Evolutionary conservation across 116 monocot species (phyloP).

Genomic region (Dioscorea cayenensis): DNA sequence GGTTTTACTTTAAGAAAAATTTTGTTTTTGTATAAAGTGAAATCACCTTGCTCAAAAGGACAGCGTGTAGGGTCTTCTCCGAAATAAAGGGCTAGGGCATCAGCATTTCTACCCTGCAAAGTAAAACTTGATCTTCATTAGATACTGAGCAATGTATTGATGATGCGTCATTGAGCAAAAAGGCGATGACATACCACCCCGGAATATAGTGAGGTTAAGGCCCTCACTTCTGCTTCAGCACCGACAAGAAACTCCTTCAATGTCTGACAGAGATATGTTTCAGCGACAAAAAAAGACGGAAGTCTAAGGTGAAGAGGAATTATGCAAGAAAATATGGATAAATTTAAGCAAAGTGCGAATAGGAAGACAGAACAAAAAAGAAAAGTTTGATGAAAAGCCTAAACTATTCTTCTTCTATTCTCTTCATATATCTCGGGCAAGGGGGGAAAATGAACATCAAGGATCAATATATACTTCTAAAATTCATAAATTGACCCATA

Average conservation of each 20-base stretch:
- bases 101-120: constrained; percentile 51
- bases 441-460: too few relatives aligned
- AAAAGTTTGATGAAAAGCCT: too few relatives aligned
- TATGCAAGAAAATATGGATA: neutral
- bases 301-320: neutral
- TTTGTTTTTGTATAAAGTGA: neutral
- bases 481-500: too few relatives aligned
- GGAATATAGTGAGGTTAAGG: constrained; percentile 74
- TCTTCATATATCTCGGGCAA: too few relatives aligned
- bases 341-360: too few relatives aligned
- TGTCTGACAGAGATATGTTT: constrained; percentile 34
- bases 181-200: constrained; percentile 56
- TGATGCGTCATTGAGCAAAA: neutral
- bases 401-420: too few relatives aligned
- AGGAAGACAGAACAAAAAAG: too few relatives aligned
- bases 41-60: constrained; percentile 66
- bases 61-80: constrained; percentile 65
- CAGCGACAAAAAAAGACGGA: neutral
- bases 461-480: too few relatives aligned
- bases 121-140: neutral
- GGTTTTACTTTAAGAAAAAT: too few relatives aligned
- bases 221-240: constrained; percentile 85
- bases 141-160: neutral
- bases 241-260: constrained; percentile 69
- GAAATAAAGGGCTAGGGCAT: constrained; percentile 53